Evolutionary conservation across 208 protist species (phyloP).

Genomic region (Leishmania tropica): DNA sequence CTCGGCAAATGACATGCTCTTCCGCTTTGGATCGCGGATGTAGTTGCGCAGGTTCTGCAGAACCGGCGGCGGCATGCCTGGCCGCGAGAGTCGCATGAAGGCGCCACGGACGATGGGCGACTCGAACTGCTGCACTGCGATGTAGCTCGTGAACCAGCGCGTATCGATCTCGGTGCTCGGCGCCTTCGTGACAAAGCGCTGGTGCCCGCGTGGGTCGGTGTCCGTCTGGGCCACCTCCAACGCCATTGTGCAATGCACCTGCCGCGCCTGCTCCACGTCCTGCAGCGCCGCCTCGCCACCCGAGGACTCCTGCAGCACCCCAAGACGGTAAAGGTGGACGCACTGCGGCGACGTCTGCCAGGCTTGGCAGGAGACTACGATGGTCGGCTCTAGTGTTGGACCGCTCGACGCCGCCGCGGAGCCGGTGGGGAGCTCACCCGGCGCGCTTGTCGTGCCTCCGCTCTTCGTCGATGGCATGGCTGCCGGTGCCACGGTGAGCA

Average conservation of each 20-base stretch:
- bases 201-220: slow-evolving; percentile 65
- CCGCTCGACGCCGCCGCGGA: not conserved
- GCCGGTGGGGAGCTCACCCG: slow-evolving; percentile 6
- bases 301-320: slow-evolving; percentile 56
- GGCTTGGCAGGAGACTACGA: slow-evolving; percentile 66
- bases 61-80: slow-evolving; percentile 77
- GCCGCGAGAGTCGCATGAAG: slow-evolving; percentile 87
- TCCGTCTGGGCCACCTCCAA: slow-evolving; percentile 84
- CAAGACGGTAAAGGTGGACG: slow-evolving; percentile 83
- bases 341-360: slow-evolving; percentile 91
- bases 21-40: slow-evolving; percentile 80
- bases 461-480: slow-evolving; percentile 12
- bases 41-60: slow-evolving; percentile 76
- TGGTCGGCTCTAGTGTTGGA: slow-evolving; percentile 1
- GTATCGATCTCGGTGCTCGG: slow-evolving; percentile 78
- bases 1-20: slow-evolving; percentile 57
- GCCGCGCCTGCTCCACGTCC: slow-evolving; percentile 34
- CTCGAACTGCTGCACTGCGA: slow-evolving; percentile 85
- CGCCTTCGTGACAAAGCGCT: slow-evolving; percentile 61
- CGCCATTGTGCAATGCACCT: slow-evolving; percentile 56
- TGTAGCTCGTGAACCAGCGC: slow-evolving; percentile 89
- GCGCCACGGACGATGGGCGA: slow-evolving; percentile 71
- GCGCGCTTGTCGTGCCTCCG: slow-evolving; percentile 12
- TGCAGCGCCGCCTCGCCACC: slow-evolving; percentile 20
- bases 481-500: slow-evolving; percentile 79